Conservation (phyloP, 352 stramenopile genomes). For the Achlya hypogyna region DNA sequence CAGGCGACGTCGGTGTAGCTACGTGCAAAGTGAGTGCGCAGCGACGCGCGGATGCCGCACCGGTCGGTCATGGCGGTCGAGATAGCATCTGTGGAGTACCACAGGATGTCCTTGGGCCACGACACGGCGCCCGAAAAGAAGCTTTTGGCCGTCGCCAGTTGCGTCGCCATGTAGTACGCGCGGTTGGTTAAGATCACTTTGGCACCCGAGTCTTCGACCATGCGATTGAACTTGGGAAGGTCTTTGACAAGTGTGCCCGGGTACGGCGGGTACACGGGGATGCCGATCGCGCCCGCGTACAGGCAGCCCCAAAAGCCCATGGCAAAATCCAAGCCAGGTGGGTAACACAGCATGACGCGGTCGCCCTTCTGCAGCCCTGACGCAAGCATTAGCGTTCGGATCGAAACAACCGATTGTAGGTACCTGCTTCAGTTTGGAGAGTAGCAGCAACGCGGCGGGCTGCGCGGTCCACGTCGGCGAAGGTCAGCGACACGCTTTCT, state of each 20-base stretch:
- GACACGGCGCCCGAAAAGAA: conserved; percentile 52
- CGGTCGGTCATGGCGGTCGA: conserved; percentile 37
- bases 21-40: not conserved
- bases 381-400: not conserved
- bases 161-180: conserved; percentile 68
- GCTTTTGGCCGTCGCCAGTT: conserved; percentile 70
- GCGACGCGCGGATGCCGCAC: conserved; percentile 26
- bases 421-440: conserved; percentile 39
- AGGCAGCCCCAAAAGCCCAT: conserved; percentile 20
- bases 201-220: conserved; percentile 19
- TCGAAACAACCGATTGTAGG: not conserved
- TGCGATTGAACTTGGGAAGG: conserved; percentile 21
- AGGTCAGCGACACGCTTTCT: conserved; percentile 59
- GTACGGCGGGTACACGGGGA: conserved; percentile 17
- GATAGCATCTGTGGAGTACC: conserved; percentile 61
- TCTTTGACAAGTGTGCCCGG: conserved; percentile 19
- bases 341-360: conserved; percentile 18
- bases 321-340: conserved; percentile 17
- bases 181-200: conserved; percentile 52
- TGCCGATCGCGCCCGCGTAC: conserved; percentile 16
- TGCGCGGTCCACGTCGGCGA: conserved; percentile 54
- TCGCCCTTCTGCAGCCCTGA: conserved; percentile 1
- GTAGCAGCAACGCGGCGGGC: conserved; percentile 55
- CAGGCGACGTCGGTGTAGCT: conserved; percentile 32
- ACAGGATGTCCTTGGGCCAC: conserved; percentile 58